Conservation (phyloP, 1,139 yeast genomes). For the Debaryomycetaceae sp. region DNA sequence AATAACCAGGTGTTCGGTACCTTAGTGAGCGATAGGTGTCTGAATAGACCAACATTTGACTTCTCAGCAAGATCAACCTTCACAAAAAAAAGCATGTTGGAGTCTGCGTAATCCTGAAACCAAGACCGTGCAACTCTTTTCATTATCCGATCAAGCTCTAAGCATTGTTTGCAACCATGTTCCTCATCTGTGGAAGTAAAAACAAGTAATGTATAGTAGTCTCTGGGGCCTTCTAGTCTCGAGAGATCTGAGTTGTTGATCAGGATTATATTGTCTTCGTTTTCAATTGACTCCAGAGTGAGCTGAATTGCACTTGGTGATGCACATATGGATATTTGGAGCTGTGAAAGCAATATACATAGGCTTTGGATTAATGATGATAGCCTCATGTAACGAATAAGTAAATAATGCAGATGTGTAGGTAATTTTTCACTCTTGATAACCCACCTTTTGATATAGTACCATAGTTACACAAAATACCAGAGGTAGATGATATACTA, state of each 20-base stretch:
- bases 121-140: constrained; percentile 43
- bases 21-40: constrained; percentile 37
- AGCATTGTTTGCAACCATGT: constrained; percentile 35
- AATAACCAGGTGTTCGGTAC: constrained; percentile 66
- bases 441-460: background rate
- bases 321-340: constrained; percentile 1
- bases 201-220: constrained; percentile 33
- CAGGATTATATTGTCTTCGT: constrained; percentile 24
- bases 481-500: background rate
- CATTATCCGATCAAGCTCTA: constrained; percentile 18
- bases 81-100: constrained; percentile 42
- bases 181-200: constrained; percentile 33
- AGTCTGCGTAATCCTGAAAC: constrained; percentile 36
- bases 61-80: constrained; percentile 49
- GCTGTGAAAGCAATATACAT: background rate
- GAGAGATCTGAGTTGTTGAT: constrained; percentile 29
- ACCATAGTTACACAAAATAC: background rate
- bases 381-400: background rate
- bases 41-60: constrained; percentile 32
- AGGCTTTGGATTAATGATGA: background rate
- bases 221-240: constrained; percentile 31
- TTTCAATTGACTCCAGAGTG: constrained; percentile 12
- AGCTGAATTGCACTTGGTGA: constrained; percentile 7
- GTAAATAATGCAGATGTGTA: no score
- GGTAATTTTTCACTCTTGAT: no score